Evolutionary conservation across 2,329 filamentous ascomycete species (phyloP), one percentile per base, ranked within the genome.

Genomic region (Ophiostoma piceae): DNA sequence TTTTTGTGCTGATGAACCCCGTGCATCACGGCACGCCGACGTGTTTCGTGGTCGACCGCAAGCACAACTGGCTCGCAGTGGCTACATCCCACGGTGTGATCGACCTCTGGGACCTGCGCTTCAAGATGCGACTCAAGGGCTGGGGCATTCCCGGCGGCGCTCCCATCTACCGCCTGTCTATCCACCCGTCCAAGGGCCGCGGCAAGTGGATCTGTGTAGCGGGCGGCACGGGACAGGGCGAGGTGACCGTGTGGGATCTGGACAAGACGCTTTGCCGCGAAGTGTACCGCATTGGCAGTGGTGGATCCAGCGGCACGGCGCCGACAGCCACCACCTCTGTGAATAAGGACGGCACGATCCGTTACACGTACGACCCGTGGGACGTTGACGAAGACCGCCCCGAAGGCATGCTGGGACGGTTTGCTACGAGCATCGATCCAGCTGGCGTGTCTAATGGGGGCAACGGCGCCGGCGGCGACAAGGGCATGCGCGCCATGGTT

Each of bases 101-200:
- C 8, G 91, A 96, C 77, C 84, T 99, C 1, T 99, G 95, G 95
- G 95, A 99, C 79, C 84, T 99, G 57, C 90, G 95, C n/a, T 99
- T 99, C 83, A 90, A 88, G 74, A 86, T 98, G 75, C 87, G 92
- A 29, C 82, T 98, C 32, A 93, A 92, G 77, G 91, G 90, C 16
- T 98, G 94, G 92, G 92, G 92, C 0, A 85, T 97, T 37, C 88
- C 92, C 0, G 92, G 91, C 29, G 91, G 91, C 71, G 88, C 90
- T 0, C 84, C 92, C 22, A 92, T 98, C 72, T 90, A 94, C 75
- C 86, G 92, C 41, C 83, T 99, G 19, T 85, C 87, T 70, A 83
- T 96, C 0, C 92, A 96, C 76, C 92, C 93, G 0, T 86, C 85
- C 32, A 92, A 89, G 77, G 90, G 91, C 0, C 88, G 92, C 62